phyloP scores from a whole-genome alignment of 2,329 filamentous ascomycete genomes.

The Pseudopyricularia cyperi region DNA sequence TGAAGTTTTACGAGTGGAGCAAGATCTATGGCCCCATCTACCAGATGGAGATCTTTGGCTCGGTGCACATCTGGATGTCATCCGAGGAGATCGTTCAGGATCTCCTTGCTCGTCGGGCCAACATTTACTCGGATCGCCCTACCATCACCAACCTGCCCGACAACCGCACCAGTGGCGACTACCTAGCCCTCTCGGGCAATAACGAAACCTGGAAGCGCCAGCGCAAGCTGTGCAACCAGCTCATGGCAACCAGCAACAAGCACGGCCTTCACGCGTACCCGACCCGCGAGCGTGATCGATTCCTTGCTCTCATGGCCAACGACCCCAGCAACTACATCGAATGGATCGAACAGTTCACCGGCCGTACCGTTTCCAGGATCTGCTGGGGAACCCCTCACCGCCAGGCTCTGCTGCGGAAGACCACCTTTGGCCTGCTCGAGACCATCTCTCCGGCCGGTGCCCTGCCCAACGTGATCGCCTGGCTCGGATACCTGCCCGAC shows the following conservation, averaged over 20 bases:
- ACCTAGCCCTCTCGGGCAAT: conserved; percentile 28
- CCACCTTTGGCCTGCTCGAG: conserved; percentile 30
- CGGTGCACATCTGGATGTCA: conserved; percentile 33
- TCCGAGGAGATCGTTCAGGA: conserved; percentile 30
- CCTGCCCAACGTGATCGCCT: conserved; percentile 25
- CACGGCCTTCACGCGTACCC: conserved; percentile 27
- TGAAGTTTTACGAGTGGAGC: conserved; percentile 35
- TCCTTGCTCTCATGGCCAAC: conserved; percentile 26
- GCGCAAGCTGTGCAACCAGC: conserved; percentile 27
- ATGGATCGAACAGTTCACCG: conserved; percentile 33
- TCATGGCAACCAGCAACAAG: conserved; percentile 25
- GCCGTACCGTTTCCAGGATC: conserved; percentile 29
- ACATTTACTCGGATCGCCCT: conserved; percentile 33
- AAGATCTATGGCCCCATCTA: conserved; percentile 33
- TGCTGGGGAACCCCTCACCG: conserved; percentile 30
- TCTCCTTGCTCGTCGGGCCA: conserved; percentile 24
- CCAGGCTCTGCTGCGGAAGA: conserved; percentile 24
- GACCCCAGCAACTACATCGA: conserved; percentile 28
- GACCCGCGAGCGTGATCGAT: conserved; percentile 28
- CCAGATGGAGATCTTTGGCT: conserved; percentile 30
- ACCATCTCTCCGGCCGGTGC: conserved; percentile 31
- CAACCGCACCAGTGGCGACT: conserved; percentile 32
- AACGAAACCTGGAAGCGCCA: conserved; percentile 36
- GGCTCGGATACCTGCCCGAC: conserved; percentile 23
- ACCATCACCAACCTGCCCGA: conserved; percentile 32